These are phyloP conservation scores for Halenospora varia DNA, from an alignment of 495 filamentous ascomycete genomes.

Conservation along the genomic window DNA sequence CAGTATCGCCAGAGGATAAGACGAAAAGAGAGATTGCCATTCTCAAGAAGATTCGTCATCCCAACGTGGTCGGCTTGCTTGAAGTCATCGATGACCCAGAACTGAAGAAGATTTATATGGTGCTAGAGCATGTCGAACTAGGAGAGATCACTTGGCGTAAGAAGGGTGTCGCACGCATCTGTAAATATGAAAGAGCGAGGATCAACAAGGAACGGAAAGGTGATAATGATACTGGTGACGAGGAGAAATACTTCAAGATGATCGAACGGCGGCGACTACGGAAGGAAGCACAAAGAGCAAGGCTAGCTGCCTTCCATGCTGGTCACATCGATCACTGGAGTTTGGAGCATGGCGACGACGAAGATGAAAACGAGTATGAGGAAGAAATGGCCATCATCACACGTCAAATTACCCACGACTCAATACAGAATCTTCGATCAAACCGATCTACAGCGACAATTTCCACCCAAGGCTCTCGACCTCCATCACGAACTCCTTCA, in stretches of 20 bases:
- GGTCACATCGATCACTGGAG: conserved; percentile 66
- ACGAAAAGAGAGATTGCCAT: conserved; percentile 97
- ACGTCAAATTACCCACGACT: conserved; percentile 30
- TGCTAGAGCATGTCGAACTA: conserved; percentile 88
- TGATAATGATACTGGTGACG: conserved; percentile 55
- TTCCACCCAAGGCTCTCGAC: conserved; percentile 39
- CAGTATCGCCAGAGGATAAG: conserved; percentile 73
- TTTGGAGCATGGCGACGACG: conserved; percentile 71
- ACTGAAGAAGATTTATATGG: conserved; percentile 95
- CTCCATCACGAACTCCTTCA: conserved; percentile 40
- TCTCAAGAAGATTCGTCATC: conserved; percentile 93
- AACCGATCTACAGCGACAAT: conserved; percentile 21
- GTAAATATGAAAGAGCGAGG: conserved; percentile 73
- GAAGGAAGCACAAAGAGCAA: conserved; percentile 53
- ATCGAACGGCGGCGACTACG: conserved; percentile 51
- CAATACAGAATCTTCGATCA: conserved; percentile 20
- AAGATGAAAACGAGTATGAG: conserved; percentile 52
- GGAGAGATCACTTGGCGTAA: conserved; percentile 94
- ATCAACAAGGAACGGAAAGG: conserved; percentile 67
- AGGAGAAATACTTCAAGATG: conserved; percentile 55
- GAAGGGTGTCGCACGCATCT: conserved; percentile 74
- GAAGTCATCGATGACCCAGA: conserved; percentile 98
- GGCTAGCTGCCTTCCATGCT: conserved; percentile 30
- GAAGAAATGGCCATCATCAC: conserved; percentile 34
- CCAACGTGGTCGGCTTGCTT: conserved; percentile 88